phyloP scores from a whole-genome alignment of 176 grass and related monocot species.

The Oryza glumipatula region DNA sequence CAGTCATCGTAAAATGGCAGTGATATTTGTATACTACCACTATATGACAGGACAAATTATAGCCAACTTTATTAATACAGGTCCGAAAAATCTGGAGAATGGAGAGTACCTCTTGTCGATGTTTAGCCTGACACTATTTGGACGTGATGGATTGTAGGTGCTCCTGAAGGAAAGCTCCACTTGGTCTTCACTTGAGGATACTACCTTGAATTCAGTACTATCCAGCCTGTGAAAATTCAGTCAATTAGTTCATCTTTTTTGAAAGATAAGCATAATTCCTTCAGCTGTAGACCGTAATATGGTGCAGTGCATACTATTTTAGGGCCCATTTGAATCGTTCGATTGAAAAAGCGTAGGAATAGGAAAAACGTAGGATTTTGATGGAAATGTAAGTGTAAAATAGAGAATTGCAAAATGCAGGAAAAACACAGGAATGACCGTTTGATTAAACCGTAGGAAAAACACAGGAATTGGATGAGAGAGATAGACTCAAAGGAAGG shows the following conservation, averaged over 20 bases:
- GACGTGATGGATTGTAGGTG: conserved; percentile 48
- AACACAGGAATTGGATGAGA: too few species aligned
- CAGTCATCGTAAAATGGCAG: neutral
- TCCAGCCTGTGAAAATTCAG: conserved; percentile 49
- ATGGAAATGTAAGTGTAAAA: too few species aligned
- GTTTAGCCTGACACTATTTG: conserved; percentile 36
- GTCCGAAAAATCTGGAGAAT: too few species aligned
- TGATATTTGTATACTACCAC: neutral
- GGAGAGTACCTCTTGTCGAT: conserved; percentile 60
- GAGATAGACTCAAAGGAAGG: too few species aligned
- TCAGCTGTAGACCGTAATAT: too few species aligned
- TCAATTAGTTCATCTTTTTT: neutral
- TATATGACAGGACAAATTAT: neutral
- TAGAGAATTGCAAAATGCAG: too few species aligned
- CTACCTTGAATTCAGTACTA: conserved; percentile 47
- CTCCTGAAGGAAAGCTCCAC: conserved; percentile 84
- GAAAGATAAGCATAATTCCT: neutral
- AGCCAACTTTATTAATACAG: neutral
- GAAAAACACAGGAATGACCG: too few species aligned
- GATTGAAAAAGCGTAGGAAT: too few species aligned
- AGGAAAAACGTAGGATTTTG: too few species aligned
- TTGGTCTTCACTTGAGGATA: conserved; percentile 45
- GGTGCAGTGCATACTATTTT: neutral
- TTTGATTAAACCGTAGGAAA: too few species aligned
- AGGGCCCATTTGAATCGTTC: too few species aligned